phyloP scores from a whole-genome alignment of 2,329 filamentous ascomycete genomes.

The Berkeleyomyces basicola region DNA sequence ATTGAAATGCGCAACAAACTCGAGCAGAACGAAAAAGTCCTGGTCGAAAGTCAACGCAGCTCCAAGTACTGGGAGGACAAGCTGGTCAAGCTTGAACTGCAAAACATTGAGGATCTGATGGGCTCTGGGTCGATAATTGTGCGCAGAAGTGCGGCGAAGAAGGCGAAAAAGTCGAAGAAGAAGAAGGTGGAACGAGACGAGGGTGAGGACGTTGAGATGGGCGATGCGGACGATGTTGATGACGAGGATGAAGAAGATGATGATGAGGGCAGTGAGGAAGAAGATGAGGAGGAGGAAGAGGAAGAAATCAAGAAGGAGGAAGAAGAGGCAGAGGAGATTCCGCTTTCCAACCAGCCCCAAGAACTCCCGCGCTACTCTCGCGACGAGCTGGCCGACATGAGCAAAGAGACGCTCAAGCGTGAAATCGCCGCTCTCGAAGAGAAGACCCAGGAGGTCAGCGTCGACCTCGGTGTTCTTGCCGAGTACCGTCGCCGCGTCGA shows the following conservation, averaged over 20 bases:
- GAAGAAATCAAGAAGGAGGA: constrained; percentile 15
- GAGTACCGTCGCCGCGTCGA: constrained; percentile 78
- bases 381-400: constrained; percentile 52
- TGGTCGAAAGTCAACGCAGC: constrained; percentile 72
- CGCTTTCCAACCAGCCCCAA: constrained; percentile 24
- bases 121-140: constrained; percentile 20
- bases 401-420: constrained; percentile 41
- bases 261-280: constrained; percentile 18
- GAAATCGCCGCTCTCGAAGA: constrained; percentile 47
- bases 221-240: constrained; percentile 12
- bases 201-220: constrained; percentile 15
- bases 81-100: constrained; percentile 63
- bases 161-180: background rate
- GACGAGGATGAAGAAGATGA: constrained; percentile 16
- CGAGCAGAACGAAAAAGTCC: constrained; percentile 83
- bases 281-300: constrained; percentile 16
- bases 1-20: constrained; percentile 98
- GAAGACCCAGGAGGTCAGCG: constrained; percentile 65
- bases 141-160: constrained; percentile 1
- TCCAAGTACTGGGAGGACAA: constrained; percentile 82
- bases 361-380: constrained; percentile 64
- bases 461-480: constrained; percentile 75
- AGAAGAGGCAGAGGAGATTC: constrained; percentile 18
- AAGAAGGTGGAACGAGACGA: constrained; percentile 15
- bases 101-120: constrained; percentile 58